phyloP scores from a whole-genome alignment of 2,329 filamentous ascomycete genomes.

The Colletotrichum higginsianum region DNA sequence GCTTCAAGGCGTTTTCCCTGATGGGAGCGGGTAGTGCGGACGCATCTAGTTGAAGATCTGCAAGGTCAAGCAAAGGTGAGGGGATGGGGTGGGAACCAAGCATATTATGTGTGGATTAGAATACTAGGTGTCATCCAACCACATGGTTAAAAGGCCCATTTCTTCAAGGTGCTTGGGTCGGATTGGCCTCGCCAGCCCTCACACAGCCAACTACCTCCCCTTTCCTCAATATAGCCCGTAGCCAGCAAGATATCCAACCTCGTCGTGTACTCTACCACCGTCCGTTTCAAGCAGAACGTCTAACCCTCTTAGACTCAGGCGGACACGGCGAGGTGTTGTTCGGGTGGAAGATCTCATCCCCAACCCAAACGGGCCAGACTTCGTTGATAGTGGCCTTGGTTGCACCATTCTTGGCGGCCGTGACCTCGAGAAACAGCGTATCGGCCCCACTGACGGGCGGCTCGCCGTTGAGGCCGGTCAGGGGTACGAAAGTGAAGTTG shows the following conservation, averaged over 20 bases:
- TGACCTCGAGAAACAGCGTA: neutral
- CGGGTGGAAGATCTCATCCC: conserved; percentile 11
- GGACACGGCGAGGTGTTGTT: conserved; percentile 26
- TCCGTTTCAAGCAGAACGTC: neutral
- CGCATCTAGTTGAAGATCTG: no score
- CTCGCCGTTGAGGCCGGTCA: neutral
- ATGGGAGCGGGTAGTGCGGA: no score
- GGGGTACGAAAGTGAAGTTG: conserved; percentile 19
- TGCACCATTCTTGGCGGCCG: neutral
- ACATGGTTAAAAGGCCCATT: neutral
- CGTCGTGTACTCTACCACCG: no score
- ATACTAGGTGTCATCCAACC: neutral
- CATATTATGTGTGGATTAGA: neutral
- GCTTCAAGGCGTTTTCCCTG: neutral
- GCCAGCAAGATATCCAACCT: neutral
- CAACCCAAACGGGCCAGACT: conserved; percentile 10
- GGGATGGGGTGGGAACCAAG: neutral
- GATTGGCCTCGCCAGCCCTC: neutral
- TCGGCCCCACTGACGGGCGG: neutral
- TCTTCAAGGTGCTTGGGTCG: neutral
- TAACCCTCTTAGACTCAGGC: neutral
- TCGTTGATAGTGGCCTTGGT: conserved; percentile 17
- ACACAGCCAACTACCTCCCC: no score
- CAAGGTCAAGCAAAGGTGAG: neutral
- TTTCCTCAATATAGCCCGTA: no score